These are phyloP conservation scores for Chytridiales sp. DNA, from an alignment of 371 early-diverging fungal species.

Conservation along the genomic window DNA sequence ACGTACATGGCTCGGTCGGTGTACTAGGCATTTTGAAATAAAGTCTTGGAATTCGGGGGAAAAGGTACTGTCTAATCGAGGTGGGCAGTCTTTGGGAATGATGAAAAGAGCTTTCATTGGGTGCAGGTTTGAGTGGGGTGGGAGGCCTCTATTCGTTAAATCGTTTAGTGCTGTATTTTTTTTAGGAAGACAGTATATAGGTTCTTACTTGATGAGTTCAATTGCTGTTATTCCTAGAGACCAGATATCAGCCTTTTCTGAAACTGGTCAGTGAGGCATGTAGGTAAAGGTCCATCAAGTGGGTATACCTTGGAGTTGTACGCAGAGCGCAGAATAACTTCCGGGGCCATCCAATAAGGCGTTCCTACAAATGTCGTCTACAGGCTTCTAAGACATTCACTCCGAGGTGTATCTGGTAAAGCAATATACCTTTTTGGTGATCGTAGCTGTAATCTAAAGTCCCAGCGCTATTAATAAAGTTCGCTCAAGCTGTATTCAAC, in stretches of 20 bases:
- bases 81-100: slow-evolving; percentile 43
- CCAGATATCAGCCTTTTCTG: slow-evolving; percentile 46
- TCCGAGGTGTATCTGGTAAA: too few relatives aligned
- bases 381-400: too few relatives aligned
- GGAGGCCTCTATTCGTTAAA: slow-evolving; percentile 30
- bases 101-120: slow-evolving; percentile 54
- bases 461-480: too few relatives aligned
- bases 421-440: slow-evolving; percentile 45
- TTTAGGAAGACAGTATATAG: background rate
- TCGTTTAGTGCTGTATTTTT: background rate
- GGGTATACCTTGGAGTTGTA: slow-evolving; percentile 34
- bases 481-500: background rate
- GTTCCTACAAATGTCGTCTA: slow-evolving; percentile 60
- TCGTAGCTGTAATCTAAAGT: slow-evolving; percentile 45
- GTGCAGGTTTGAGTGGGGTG: slow-evolving; percentile 53
- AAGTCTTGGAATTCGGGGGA: slow-evolving; percentile 87
- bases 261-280: slow-evolving; percentile 6
- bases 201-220: slow-evolving; percentile 46
- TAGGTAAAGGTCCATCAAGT: background rate
- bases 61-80: slow-evolving; percentile 44
- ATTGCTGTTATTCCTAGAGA: slow-evolving; percentile 52
- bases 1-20: slow-evolving; percentile 62
- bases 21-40: slow-evolving; percentile 78
- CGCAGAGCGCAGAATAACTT: slow-evolving; percentile 38
- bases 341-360: slow-evolving; percentile 58